Conservation (phyloP, 164 flowering plant species). For the Cinnamomum chago region DNA sequence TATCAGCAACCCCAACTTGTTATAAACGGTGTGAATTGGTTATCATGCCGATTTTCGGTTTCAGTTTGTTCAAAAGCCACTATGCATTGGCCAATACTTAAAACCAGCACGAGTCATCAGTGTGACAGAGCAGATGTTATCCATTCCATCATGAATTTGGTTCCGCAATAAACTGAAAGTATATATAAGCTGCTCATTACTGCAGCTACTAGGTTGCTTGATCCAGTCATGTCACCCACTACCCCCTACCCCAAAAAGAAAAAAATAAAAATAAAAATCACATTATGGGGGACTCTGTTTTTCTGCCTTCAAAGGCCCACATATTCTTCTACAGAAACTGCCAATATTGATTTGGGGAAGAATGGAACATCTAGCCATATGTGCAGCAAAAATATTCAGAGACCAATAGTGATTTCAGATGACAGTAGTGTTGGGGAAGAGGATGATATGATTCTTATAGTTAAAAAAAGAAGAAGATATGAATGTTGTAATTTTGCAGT, state of each 20-base stretch:
- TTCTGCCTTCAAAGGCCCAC: neutral
- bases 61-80: too few species aligned
- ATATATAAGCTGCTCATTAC: too few species aligned
- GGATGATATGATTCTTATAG: neutral
- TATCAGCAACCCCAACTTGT: too few species aligned
- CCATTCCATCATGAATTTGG: neutral
- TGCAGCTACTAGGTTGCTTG: too few species aligned
- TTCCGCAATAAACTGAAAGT: too few species aligned
- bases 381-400: neutral
- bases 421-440: neutral
- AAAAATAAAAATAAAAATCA: neutral
- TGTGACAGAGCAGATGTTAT: neutral
- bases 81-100: too few species aligned
- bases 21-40: too few species aligned
- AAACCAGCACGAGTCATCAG: too few species aligned
- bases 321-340: neutral
- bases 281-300: neutral
- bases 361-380: neutral
- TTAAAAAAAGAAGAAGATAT: neutral
- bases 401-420: neutral
- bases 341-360: neutral
- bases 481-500: slow-evolving; percentile 36
- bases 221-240: too few species aligned
- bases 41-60: too few species aligned
- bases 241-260: too few species aligned